These are phyloP conservation scores for Zygosaccharomyces sapae DNA, from an alignment of 1,139 yeast species.

Conservation along the genomic window DNA sequence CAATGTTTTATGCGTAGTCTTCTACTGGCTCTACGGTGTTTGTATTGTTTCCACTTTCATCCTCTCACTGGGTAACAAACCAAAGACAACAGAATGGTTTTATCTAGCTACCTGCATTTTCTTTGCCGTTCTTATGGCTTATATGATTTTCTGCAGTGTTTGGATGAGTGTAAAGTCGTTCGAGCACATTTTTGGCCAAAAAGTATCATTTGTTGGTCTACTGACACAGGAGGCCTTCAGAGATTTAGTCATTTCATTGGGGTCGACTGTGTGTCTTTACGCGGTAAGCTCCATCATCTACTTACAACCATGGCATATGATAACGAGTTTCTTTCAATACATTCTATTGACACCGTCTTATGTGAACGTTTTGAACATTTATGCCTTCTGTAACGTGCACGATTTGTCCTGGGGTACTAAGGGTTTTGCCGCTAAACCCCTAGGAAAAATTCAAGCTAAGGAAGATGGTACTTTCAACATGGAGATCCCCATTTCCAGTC, in stretches of 20 bases:
- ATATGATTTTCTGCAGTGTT: constrained; percentile 86
- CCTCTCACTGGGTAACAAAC: constrained; percentile 88
- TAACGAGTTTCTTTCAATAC: constrained; percentile 83
- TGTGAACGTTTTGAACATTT: constrained; percentile 79
- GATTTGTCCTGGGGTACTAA: constrained; percentile 99
- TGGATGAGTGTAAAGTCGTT: constrained; percentile 77
- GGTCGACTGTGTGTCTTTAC: constrained; percentile 80
- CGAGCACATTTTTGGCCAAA: constrained; percentile 34
- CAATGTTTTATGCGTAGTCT: constrained; percentile 68
- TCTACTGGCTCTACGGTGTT: constrained; percentile 84
- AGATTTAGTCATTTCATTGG: constrained; percentile 80
- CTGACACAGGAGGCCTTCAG: constrained; percentile 61
- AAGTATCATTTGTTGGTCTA: constrained; percentile 38
- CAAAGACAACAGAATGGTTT: constrained; percentile 81
- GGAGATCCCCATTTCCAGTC: constrained; percentile 61
- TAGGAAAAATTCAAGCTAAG: constrained; percentile 63
- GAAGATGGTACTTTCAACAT: constrained; percentile 73
- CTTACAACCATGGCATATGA: constrained; percentile 93
- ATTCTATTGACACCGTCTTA: constrained; percentile 83
- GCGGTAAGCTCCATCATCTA: constrained; percentile 72
- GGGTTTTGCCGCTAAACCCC: constrained; percentile 66
- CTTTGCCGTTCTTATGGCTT: constrained; percentile 88
- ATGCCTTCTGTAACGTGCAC: constrained; percentile 93
- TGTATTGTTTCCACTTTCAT: constrained; percentile 92
- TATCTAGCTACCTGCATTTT: constrained; percentile 80